A percentile compares a stretch with the other conserved stretches of the same genome.
These are phyloP conservation scores for Umbelopsis isabellina DNA, from an alignment of 192 early-diverging fungal genomes.

Conservation along the genomic window DNA sequence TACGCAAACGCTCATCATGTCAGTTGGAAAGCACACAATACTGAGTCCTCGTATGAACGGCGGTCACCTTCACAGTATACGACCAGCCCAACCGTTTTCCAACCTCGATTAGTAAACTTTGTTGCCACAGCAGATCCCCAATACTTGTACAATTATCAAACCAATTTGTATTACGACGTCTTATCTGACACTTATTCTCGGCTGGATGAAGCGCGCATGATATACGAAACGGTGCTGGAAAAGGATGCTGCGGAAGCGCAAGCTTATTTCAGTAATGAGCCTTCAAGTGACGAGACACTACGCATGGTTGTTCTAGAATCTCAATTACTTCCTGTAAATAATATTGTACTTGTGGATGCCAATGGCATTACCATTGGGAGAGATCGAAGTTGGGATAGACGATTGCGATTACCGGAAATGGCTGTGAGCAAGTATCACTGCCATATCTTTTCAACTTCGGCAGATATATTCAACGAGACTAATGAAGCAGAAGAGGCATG, in stretches of 20 bases:
- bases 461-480: conserved; percentile 23
- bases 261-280: conserved; percentile 28
- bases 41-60: too few species aligned
- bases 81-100: neutral
- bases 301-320: conserved; percentile 68
- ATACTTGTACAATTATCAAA: conserved; percentile 51
- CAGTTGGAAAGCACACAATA: too few species aligned
- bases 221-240: conserved; percentile 52
- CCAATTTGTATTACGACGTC: conserved; percentile 58
- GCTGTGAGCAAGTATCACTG: conserved; percentile 67
- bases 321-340: conserved; percentile 39
- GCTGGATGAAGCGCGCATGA: conserved; percentile 52
- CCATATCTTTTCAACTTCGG: conserved; percentile 51
- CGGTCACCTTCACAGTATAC: too few species aligned
- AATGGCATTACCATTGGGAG: conserved; percentile 64
- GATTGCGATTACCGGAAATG: conserved; percentile 68
- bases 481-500: neutral
- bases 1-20: too few species aligned
- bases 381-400: conserved; percentile 56
- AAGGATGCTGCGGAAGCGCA: conserved; percentile 17
- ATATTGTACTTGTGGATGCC: conserved; percentile 56
- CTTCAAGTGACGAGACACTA: conserved; percentile 45
- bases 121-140: conserved; percentile 7
- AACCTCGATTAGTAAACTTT: neutral
- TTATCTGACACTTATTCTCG: conserved; percentile 50